Conservation (phyloP, 176 grass and related monocot species). For the Tillandsia fasciculata region DNA sequence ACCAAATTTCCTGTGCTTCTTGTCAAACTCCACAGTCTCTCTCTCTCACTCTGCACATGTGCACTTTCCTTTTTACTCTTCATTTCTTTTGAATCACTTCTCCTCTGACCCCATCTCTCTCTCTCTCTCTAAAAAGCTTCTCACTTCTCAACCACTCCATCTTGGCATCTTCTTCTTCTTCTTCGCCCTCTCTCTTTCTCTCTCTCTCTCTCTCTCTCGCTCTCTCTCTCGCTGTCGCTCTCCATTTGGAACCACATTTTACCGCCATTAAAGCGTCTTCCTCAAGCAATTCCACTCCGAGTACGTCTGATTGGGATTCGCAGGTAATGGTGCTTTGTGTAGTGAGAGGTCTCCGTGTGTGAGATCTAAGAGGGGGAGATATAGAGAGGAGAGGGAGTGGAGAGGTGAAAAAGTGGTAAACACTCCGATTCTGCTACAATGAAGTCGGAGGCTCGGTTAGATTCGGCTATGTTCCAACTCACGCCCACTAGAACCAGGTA, state of each 20-base stretch:
- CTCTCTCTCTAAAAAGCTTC: neutral
- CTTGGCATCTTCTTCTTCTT: neutral
- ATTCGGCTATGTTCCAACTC: slow-evolving; percentile 82
- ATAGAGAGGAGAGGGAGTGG: neutral
- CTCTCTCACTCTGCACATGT: too few relatives aligned
- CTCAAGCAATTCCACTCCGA: neutral
- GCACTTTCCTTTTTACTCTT: slow-evolving; percentile 2
- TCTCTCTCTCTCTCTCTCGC: neutral
- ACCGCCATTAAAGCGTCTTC: neutral
- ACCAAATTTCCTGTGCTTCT: too few relatives aligned
- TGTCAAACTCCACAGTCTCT: too few relatives aligned
- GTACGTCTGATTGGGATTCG: neutral
- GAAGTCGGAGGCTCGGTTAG: slow-evolving; percentile 65
- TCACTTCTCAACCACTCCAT: too few relatives aligned
- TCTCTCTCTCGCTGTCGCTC: neutral
- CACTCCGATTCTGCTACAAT: slow-evolving; percentile 23
- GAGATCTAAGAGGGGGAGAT: slow-evolving; percentile 14
- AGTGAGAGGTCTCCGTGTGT: neutral
- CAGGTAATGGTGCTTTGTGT: neutral
- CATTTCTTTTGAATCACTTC: slow-evolving; percentile 18
- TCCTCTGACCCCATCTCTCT: slow-evolving; percentile 9
- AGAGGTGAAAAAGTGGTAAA: neutral
- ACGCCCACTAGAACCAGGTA: slow-evolving; percentile 92
- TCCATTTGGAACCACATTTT: neutral
- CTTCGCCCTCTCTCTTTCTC: neutral